Conservation (phyloP, 805 yeast species). For the Lipomyces lipofer region DNA sequence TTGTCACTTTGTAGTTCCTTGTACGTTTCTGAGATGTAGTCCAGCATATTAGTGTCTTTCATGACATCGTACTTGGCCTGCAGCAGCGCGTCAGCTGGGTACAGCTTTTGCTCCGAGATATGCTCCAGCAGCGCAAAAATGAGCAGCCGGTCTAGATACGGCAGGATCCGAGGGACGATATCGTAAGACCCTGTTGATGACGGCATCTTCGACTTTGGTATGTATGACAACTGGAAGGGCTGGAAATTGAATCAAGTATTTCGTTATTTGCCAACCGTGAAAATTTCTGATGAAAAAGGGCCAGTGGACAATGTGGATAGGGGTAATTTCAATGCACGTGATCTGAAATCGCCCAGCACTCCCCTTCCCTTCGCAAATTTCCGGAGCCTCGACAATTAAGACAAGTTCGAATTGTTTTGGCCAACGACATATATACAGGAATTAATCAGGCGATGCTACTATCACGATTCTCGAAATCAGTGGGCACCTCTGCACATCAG, state of each 20-base stretch:
- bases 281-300: not conserved
- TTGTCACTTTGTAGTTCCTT: slow-evolving; percentile 43
- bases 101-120: slow-evolving; percentile 45
- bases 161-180: slow-evolving; percentile 46
- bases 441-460: too few relatives aligned
- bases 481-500: too few relatives aligned
- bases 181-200: slow-evolving; percentile 11
- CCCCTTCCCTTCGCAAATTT: too few relatives aligned
- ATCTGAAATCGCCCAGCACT: too few relatives aligned
- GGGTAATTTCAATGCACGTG: too few relatives aligned
- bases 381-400: too few relatives aligned
- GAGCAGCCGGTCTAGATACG: slow-evolving; percentile 63
- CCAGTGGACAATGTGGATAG: too few relatives aligned
- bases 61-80: slow-evolving; percentile 54
- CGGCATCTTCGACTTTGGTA: not conserved
- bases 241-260: not conserved
- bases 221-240: not conserved
- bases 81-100: slow-evolving; percentile 49
- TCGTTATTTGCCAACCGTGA: not conserved
- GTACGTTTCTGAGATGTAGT: slow-evolving; percentile 51
- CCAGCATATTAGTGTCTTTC: slow-evolving; percentile 59
- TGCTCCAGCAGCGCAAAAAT: slow-evolving; percentile 55
- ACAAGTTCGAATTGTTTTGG: too few relatives aligned
- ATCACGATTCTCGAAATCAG: too few relatives aligned
- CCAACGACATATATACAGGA: too few relatives aligned